Conservation (phyloP, 2,329 filamentous ascomycete species). For the Neofusicoccum kwambonambiense region DNA sequence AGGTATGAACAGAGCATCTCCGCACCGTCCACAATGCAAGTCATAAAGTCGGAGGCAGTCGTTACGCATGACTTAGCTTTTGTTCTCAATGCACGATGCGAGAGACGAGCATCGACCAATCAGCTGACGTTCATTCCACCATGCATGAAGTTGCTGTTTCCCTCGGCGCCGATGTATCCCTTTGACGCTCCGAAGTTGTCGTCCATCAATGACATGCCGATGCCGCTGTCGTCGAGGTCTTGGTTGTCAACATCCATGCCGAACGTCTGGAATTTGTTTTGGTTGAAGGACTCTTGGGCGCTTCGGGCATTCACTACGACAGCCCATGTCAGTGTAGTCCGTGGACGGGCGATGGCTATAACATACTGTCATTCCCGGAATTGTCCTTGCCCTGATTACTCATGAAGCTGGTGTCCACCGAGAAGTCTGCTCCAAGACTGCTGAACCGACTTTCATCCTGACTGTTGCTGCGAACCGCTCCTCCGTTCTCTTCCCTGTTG, state of each 20-base stretch:
- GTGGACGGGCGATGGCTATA: slow-evolving; percentile 3
- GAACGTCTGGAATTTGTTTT: slow-evolving; percentile 16
- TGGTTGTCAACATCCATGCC: slow-evolving; percentile 17
- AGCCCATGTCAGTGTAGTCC: slow-evolving; percentile 11
- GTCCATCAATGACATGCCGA: slow-evolving; percentile 21
- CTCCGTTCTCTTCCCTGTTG: slow-evolving; percentile 31
- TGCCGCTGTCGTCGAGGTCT: slow-evolving; percentile 21
- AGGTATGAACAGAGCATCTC: slow-evolving; percentile 14
- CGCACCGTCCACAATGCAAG: slow-evolving; percentile 15
- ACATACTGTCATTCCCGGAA: slow-evolving; percentile 18
- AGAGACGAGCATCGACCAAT: not conserved
- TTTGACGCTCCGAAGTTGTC: slow-evolving; percentile 16
- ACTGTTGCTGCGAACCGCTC: slow-evolving; percentile 29
- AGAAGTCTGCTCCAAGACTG: slow-evolving; percentile 38
- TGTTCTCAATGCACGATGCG: not conserved
- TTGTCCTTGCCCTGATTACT: slow-evolving; percentile 16
- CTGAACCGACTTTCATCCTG: slow-evolving; percentile 40
- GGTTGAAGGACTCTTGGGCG: slow-evolving; percentile 15
- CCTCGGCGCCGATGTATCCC: slow-evolving; percentile 13
- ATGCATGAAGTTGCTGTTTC: not conserved
- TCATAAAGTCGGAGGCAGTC: slow-evolving; percentile 17
- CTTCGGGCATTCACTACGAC: slow-evolving; percentile 10
- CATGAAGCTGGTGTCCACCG: slow-evolving; percentile 23
- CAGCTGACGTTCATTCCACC: slow-evolving; percentile 16
- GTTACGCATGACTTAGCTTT: slow-evolving; percentile 14